Evolutionary conservation across 148 eudicot species (phyloP).

Genomic region (Nyssa sinensis): DNA sequence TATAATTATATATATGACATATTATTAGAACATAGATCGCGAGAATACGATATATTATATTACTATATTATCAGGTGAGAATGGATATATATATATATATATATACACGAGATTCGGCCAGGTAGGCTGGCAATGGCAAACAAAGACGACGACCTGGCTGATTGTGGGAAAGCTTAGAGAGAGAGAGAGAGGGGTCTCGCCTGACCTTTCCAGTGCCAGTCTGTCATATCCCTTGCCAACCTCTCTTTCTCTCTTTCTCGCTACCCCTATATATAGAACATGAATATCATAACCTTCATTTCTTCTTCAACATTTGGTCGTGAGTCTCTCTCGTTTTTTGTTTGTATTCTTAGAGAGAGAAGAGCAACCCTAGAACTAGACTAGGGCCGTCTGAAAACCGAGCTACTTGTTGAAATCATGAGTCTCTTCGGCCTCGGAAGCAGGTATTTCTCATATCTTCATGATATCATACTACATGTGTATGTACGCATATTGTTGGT

Average conservation of each 20-base stretch:
- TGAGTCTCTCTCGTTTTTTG: background rate
- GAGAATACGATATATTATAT: too few relatives aligned
- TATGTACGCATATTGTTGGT: background rate
- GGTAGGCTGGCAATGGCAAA: constrained; percentile 23
- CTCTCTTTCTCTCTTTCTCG: background rate
- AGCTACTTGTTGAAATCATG: constrained; percentile 29
- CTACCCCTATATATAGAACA: background rate
- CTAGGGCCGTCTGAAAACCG: too few relatives aligned
- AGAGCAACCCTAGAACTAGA: background rate
- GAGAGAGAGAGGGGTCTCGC: constrained; percentile 13
- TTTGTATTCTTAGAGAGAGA: background rate
- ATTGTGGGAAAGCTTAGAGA: background rate
- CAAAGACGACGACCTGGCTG: constrained; percentile 19
- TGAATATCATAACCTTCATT: too few relatives aligned
- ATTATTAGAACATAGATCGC: too few relatives aligned
- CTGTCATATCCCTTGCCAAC: constrained; percentile 7
- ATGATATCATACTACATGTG: background rate
- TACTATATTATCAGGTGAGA: too few relatives aligned
- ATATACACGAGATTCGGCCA: constrained; percentile 9
- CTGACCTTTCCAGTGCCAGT: constrained; percentile 10
- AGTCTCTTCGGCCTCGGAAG: constrained; percentile 75
- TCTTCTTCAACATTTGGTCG: constrained; percentile 5
- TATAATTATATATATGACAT: too few relatives aligned
- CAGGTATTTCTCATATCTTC: constrained; percentile 33
- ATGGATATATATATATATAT: background rate